phyloP scores from a whole-genome alignment of 805 yeast genomes.

The Pichia kluyveri region DNA sequence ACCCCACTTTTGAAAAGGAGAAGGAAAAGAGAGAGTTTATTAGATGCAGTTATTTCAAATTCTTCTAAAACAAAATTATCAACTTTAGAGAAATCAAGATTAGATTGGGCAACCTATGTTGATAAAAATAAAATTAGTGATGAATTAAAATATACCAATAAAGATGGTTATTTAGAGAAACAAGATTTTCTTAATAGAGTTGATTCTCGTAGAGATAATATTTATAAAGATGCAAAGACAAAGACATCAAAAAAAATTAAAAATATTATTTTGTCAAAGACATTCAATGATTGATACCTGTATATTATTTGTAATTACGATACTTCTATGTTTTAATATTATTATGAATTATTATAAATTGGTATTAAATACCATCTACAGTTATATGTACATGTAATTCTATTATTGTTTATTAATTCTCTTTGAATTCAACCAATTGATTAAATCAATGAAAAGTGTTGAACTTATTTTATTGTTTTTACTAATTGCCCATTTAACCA shows the following conservation, averaged over 20 bases:
- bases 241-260: neutral
- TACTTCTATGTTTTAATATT: too few relatives aligned
- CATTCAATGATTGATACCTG: too few relatives aligned
- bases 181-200: slow-evolving; percentile 83
- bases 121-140: slow-evolving; percentile 78
- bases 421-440: slow-evolving; percentile 68
- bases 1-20: slow-evolving; percentile 23
- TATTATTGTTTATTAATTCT: slow-evolving; percentile 14
- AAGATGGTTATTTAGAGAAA: slow-evolving; percentile 83
- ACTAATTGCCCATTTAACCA: slow-evolving; percentile 53
- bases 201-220: slow-evolving; percentile 46
- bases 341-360: too few relatives aligned
- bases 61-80: slow-evolving; percentile 72
- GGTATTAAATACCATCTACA: too few relatives aligned
- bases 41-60: slow-evolving; percentile 66
- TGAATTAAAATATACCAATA: slow-evolving; percentile 72
- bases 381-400: neutral
- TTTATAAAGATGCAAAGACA: slow-evolving; percentile 33
- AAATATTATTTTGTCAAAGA: neutral
- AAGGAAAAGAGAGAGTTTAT: slow-evolving; percentile 62
- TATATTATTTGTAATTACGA: neutral
- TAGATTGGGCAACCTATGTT: slow-evolving; percentile 94
- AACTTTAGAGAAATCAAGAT: slow-evolving; percentile 83
- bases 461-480: slow-evolving; percentile 40
- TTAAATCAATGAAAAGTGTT: slow-evolving; percentile 61